Percentiles rank a stretch among this genome's conserved stretches.
Conservation (phyloP, 257 asterid species). For the Solanum microdontum region DNA sequence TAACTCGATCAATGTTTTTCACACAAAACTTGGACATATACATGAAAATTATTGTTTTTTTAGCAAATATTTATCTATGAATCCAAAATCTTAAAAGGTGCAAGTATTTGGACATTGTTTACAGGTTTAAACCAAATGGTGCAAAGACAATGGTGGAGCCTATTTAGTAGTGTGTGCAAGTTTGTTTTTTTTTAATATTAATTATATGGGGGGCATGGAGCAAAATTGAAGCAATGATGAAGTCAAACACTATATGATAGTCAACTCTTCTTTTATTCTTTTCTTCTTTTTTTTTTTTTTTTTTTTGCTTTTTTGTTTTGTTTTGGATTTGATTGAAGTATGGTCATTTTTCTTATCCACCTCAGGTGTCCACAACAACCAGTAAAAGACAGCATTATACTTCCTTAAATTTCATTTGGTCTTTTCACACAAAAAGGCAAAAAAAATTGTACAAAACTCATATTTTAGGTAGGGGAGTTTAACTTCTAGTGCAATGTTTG, state of each 20-base stretch:
- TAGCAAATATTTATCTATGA: background rate
- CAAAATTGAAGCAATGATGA: background rate
- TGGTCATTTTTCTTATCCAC: background rate
- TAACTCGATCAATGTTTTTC: background rate
- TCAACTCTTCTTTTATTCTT: background rate
- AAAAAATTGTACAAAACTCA: background rate
- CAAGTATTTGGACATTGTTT: background rate
- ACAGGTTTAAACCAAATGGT: background rate
- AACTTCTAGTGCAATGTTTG: background rate
- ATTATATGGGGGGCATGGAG: background rate
- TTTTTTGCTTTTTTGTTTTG: background rate
- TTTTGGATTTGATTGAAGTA: background rate
- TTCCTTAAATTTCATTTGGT: background rate
- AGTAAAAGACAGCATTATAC: background rate
- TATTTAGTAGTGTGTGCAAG: background rate
- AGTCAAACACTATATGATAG: conserved; percentile 9
- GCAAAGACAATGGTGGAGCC: background rate
- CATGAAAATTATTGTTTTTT: too few species aligned
- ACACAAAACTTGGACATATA: background rate
- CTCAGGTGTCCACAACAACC: background rate
- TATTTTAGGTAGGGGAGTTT: background rate
- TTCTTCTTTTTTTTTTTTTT: background rate
- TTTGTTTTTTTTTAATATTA: background rate
- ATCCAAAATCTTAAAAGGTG: background rate
- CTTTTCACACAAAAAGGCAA: background rate